Base-by-base conservation (phyloP, 805 yeast genomes). In the Candida stauntonica region DNA sequence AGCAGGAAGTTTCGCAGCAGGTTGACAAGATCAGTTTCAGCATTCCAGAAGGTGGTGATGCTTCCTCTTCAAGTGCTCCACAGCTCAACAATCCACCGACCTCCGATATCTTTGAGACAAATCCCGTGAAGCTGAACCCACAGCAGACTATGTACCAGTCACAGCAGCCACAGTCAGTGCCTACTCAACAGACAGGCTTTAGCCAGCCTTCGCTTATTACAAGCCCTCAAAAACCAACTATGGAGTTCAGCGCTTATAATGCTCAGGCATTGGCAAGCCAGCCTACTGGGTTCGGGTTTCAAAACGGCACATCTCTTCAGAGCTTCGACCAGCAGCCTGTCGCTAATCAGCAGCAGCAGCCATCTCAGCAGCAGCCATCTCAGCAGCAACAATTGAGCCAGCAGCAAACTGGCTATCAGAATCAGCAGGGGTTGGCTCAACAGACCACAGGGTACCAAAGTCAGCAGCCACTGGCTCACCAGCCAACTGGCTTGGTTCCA, bases 21-120 rank as follows among this genome's bases (percentile, higher is more conserved):
- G 93, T 91, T 23, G 96, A 88, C 60, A 83, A 86, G 36, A 89
- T 91, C 54, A 84, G 77, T 52, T 82, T 88, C 55, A 70, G 76
- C 38, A 76, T 86, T 33, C 86, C 86, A 3, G 91, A 81, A 42
- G 63, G 56, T 3, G 45, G 44, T 18, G 42, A 8, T 21, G 24
- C 24, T 21, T 21, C 24, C 24, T 8, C 42, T 18, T 39, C 33
- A 11, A 26, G 28, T 19, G 28, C 7, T 5, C 34, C 13, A 12
- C 33, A 17, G n/a, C 17, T 16, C 16, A 28, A 14, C 30, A 28
- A 6, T 7, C 7, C 17, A 5, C 26, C 24, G 18, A 29, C 39
- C 12, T 8, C 17, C 12, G 52, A 46, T 19, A 51, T 53, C 32
- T 34, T 51, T 21, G 56, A 51, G 34, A 34, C 39, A 7, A 62